Conservation (phyloP, 306 rosid genomes). For the Inga oerstediana region DNA sequence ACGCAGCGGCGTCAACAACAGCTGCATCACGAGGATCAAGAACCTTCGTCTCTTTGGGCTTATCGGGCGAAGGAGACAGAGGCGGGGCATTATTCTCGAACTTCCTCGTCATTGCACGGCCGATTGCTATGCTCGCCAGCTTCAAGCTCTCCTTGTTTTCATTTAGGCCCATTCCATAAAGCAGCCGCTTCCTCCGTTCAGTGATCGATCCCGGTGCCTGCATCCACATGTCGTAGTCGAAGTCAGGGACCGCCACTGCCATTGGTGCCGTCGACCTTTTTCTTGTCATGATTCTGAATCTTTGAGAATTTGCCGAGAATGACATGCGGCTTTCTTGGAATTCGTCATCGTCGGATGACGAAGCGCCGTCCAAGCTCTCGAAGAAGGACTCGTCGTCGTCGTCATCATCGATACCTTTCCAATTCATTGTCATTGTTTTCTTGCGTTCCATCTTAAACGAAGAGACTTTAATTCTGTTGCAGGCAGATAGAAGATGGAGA, state of each 20-base stretch:
- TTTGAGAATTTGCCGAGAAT: conserved; percentile 43
- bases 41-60: not conserved
- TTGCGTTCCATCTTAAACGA: conserved; percentile 30
- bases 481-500: not conserved
- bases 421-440: conserved; percentile 48
- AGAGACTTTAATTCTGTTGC: not conserved
- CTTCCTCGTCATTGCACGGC: conserved; percentile 38
- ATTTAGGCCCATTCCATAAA: conserved; percentile 71
- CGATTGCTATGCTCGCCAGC: conserved; percentile 24
- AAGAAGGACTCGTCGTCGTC: conserved; percentile 56
- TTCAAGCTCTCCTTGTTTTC: conserved; percentile 43
- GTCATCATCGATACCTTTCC: conserved; percentile 49
- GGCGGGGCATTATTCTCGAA: conserved; percentile 11
- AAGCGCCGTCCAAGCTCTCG: conserved; percentile 50
- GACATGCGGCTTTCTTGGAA: conserved; percentile 63
- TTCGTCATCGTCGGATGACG: conserved; percentile 50
- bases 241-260: not conserved
- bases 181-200: conserved; percentile 56
- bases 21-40: not conserved
- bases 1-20: not conserved
- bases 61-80: not conserved
- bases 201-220: conserved; percentile 68
- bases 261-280: not conserved
- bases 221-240: conserved; percentile 77
- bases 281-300: not conserved